Conservation (phyloP, 2,329 filamentous ascomycete species). For the Cytospora piceae region DNA sequence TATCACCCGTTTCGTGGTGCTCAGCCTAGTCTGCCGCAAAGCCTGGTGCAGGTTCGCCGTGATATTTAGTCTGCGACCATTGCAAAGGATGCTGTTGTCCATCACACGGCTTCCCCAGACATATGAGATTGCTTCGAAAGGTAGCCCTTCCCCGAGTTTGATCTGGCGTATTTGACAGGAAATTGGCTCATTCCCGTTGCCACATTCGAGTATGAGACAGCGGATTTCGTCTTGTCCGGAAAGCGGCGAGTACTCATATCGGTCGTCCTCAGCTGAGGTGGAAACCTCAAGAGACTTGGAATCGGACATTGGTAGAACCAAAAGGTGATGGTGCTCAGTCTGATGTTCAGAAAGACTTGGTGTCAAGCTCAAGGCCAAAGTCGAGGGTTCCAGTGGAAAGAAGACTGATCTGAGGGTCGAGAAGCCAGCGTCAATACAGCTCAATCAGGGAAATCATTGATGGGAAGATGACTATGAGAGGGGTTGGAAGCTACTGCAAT, state of each 20-base stretch:
- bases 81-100: neutral
- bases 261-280: neutral
- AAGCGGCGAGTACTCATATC: neutral
- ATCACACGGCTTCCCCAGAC: conserved; percentile 1
- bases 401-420: too few relatives aligned
- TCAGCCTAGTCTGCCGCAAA: neutral
- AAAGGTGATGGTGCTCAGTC: too few relatives aligned
- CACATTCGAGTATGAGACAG: neutral
- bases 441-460: too few relatives aligned
- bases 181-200: neutral
- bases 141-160: neutral
- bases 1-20: neutral
- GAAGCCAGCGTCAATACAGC: too few relatives aligned
- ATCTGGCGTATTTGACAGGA: neutral
- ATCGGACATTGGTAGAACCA: neutral
- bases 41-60: conserved; percentile 1
- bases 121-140: conserved; percentile 13
- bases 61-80: neutral
- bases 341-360: too few relatives aligned
- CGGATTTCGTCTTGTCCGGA: neutral
- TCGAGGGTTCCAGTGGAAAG: too few relatives aligned
- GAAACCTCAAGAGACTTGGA: neutral
- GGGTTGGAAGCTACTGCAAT: too few relatives aligned
- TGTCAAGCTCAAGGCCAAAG: too few relatives aligned
- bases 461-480: too few relatives aligned